phyloP scores from a whole-genome alignment of 2,329 filamentous ascomycete genomes.

The Sphaceloma murrayae region DNA sequence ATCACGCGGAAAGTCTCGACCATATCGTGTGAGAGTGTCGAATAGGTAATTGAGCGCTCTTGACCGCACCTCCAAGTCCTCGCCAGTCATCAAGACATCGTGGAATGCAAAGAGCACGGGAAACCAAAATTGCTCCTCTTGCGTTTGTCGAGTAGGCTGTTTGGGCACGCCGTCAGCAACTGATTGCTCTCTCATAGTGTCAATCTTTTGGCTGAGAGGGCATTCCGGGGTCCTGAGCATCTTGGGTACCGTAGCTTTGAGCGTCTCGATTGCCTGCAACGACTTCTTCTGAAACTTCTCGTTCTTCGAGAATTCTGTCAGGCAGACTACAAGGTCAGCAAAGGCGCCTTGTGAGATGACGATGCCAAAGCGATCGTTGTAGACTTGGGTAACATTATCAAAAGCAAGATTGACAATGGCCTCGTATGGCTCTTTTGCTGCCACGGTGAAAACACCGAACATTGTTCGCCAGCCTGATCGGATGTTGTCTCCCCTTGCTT shows the following conservation, averaged over 20 bases:
- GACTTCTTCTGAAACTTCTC: constrained; percentile 98
- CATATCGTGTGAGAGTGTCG: constrained; percentile 80
- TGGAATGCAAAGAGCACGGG: constrained; percentile 97
- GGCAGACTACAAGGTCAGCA: constrained; percentile 86
- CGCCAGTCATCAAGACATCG: constrained; percentile 97
- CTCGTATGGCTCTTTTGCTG: constrained; percentile 82
- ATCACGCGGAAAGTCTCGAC: constrained; percentile 79
- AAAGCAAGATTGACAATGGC: constrained; percentile 93
- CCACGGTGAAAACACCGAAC: constrained; percentile 97
- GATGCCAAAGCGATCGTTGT: constrained; percentile 88
- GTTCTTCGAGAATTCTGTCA: constrained; percentile 99
- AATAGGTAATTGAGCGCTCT: constrained; percentile 91
- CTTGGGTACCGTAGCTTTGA: constrained; percentile 86
- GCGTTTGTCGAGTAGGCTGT: constrained; percentile 67
- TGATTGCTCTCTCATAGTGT: constrained; percentile 41
- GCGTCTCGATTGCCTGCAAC: constrained; percentile 82
- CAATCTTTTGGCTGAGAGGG: constrained; percentile 62
- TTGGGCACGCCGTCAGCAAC: constrained; percentile 45
- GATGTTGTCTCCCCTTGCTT: constrained; percentile 92
- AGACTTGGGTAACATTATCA: constrained; percentile 91
- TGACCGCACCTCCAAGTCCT: constrained; percentile 90
- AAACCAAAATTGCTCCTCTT: constrained; percentile 98
- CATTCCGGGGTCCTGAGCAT: constrained; percentile 97
- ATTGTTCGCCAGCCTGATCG: constrained; percentile 97
- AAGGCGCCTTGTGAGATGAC: constrained; percentile 96